Conservation (phyloP, 2,329 filamentous ascomycete genomes). For the Scedosporium aurantiacum region DNA sequence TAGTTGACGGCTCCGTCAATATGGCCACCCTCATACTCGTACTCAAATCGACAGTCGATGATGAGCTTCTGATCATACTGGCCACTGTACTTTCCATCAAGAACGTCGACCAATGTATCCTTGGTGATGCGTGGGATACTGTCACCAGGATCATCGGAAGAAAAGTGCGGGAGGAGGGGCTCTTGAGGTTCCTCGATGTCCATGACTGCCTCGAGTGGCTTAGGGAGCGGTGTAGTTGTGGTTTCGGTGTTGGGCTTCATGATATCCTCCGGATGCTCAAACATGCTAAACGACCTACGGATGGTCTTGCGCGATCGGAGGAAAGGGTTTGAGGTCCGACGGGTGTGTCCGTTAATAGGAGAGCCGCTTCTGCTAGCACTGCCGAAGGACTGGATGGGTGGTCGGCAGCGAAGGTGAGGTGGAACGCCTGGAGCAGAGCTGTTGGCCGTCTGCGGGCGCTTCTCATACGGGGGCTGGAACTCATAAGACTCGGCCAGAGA, state of each 20-base stretch:
- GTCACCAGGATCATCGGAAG: constrained; percentile 68
- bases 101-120: constrained; percentile 70
- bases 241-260: constrained; percentile 61
- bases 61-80: constrained; percentile 73
- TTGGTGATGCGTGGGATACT: constrained; percentile 78
- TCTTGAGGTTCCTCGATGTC: constrained; percentile 66
- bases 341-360: constrained; percentile 57
- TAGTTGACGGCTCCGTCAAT: constrained; percentile 91
- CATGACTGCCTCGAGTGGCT: constrained; percentile 59
- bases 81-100: constrained; percentile 72
- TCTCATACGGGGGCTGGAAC: constrained; percentile 61
- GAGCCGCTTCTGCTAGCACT: constrained; percentile 45
- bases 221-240: constrained; percentile 20
- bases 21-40: constrained; percentile 94
- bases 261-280: constrained; percentile 80
- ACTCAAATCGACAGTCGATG: constrained; percentile 96
- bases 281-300: constrained; percentile 93
- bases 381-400: constrained; percentile 51
- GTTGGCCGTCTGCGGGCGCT: constrained; percentile 48
- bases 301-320: constrained; percentile 77
- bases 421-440: constrained; percentile 45
- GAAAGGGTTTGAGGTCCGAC: constrained; percentile 62
- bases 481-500: constrained; percentile 70
- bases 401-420: constrained; percentile 51
- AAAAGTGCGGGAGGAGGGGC: constrained; percentile 73